Evolutionary conservation across 257 asterid genomes (phyloP).

Genomic region (Schizonepeta tenuifolia): DNA sequence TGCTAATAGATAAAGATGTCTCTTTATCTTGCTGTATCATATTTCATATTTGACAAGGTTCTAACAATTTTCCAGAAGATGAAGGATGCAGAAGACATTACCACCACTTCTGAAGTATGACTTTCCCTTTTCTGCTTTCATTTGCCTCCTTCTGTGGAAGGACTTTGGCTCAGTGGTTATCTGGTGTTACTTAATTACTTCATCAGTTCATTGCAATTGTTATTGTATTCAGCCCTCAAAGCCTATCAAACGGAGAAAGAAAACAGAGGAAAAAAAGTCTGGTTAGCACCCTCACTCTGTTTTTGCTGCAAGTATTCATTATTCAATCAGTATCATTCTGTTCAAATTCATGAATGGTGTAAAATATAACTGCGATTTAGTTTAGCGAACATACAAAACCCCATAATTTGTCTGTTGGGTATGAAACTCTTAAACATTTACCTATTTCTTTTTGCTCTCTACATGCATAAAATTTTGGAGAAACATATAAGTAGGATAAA

Average conservation of each 20-base stretch:
- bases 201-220: conserved; percentile 20
- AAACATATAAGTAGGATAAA: background rate
- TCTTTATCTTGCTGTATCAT: conserved; percentile 2
- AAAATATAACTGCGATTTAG: background rate
- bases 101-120: conserved; percentile 38
- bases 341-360: conserved; percentile 20
- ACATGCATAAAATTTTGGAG: background rate
- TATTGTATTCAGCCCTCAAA: conserved; percentile 36
- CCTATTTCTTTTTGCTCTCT: background rate
- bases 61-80: conserved; percentile 39
- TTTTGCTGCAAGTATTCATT: background rate
- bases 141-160: conserved; percentile 15
- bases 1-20: conserved; percentile 17
- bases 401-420: background rate
- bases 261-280: conserved; percentile 36
- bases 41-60: conserved; percentile 16
- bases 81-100: conserved; percentile 33
- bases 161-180: conserved; percentile 5
- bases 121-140: background rate
- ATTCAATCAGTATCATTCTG: conserved; percentile 11
- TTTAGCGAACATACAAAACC: background rate
- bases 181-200: conserved; percentile 8
- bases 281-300: conserved; percentile 35
- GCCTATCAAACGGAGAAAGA: conserved; percentile 35
- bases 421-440: background rate